phyloP scores from a whole-genome alignment of 2,329 filamentous ascomycete genomes.

The Aspergillus aculeatus region DNA sequence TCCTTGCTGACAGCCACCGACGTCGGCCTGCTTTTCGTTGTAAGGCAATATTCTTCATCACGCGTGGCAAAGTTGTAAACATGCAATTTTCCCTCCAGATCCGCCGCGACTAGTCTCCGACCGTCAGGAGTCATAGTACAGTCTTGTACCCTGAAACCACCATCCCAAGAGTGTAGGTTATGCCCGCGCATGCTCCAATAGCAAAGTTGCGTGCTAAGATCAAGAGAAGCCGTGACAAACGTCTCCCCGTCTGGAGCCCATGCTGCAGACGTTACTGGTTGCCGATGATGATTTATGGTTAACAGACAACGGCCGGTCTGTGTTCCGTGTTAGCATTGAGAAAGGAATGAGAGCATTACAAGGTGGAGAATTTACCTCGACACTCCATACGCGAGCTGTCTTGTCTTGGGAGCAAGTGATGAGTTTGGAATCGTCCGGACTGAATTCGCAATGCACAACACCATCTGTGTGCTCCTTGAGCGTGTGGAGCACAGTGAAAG shows the following conservation, averaged over 20 bases:
- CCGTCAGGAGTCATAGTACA: conserved; percentile 80
- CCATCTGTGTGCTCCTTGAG: conserved; percentile 67
- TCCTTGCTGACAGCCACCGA: conserved; percentile 80
- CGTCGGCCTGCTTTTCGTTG: conserved; percentile 67
- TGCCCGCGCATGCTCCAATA: conserved; percentile 69
- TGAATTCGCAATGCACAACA: conserved; percentile 83
- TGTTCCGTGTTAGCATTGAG: conserved; percentile 13
- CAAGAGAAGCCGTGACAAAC: conserved; percentile 77
- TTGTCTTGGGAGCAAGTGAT: conserved; percentile 79
- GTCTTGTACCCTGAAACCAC: conserved; percentile 75
- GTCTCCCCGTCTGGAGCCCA: conserved; percentile 77
- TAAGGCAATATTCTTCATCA: conserved; percentile 72
- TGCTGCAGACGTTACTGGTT: conserved; percentile 84
- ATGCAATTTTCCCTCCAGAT: conserved; percentile 67
- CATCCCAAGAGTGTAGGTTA: conserved; percentile 64
- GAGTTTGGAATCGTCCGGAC: conserved; percentile 82
- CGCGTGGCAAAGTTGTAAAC: conserved; percentile 78
- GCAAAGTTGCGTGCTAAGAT: conserved; percentile 64
- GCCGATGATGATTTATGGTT: conserved; percentile 68
- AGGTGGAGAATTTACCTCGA: conserved; percentile 49
- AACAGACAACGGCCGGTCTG: conserved; percentile 65
- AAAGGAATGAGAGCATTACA: not conserved
- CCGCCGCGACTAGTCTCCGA: conserved; percentile 74
- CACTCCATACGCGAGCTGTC: conserved; percentile 73
- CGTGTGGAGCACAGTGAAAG: conserved; percentile 63